phyloP scores from a whole-genome alignment of 805 yeast genomes.

The Hemisphaericaspora nanyangensis region DNA sequence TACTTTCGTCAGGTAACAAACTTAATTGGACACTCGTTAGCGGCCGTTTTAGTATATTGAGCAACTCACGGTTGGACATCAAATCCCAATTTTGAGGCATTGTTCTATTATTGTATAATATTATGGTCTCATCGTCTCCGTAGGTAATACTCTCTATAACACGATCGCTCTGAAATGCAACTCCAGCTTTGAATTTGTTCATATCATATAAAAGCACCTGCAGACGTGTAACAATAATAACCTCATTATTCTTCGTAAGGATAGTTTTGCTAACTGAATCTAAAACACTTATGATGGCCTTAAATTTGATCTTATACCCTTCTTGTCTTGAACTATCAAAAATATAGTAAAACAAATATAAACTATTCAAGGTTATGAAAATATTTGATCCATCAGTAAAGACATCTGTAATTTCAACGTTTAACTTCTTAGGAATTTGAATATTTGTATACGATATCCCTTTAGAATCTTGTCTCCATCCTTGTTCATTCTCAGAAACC shows the following conservation, averaged over 20 bases:
- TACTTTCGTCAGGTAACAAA: neutral
- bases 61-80: too few species aligned
- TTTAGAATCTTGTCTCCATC: constrained; percentile 1
- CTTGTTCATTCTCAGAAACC: neutral
- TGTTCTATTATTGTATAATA: neutral
- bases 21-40: neutral
- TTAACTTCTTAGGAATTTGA: neutral
- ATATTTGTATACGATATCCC: neutral
- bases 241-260: neutral
- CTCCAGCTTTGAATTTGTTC: neutral
- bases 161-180: neutral
- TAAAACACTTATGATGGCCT: neutral
- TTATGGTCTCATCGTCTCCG: neutral
- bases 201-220: constrained; percentile 1
- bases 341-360: neutral
- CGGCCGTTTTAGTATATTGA: neutral
- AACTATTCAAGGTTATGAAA: neutral
- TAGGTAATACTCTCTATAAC: neutral
- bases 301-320: neutral
- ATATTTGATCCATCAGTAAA: neutral
- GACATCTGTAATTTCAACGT: neutral
- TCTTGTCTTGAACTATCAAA: neutral
- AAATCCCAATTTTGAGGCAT: neutral
- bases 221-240: neutral
- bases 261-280: neutral